Evolutionary conservation across 352 stramenopile genomes (phyloP).

Genomic region (Phytophthora pluvialis): DNA sequence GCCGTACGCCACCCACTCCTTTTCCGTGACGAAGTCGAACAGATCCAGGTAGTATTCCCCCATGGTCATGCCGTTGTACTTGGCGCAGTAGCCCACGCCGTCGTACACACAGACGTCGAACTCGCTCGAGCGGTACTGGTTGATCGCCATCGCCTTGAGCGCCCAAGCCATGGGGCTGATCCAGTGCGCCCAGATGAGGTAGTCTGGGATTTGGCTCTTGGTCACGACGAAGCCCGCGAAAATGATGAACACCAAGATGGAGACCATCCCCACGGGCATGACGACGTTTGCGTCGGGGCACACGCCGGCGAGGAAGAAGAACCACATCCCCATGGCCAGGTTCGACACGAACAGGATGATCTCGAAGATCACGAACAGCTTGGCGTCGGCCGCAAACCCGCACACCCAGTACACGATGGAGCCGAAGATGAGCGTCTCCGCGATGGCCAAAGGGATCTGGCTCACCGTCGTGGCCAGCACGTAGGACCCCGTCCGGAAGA

Average conservation of each 20-base stretch:
- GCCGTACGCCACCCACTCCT: constrained; percentile 19
- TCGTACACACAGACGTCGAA: constrained; percentile 32
- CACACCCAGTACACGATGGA: constrained; percentile 24
- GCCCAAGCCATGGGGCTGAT: constrained; percentile 52
- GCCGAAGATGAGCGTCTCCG: constrained; percentile 20
- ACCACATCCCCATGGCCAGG: constrained; percentile 18
- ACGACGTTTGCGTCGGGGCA: constrained; percentile 14
- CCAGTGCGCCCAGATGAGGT: constrained; percentile 54
- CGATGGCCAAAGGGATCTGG: constrained; percentile 18
- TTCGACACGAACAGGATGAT: constrained; percentile 20
- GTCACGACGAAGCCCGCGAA: constrained; percentile 33
- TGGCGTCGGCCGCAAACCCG: constrained; percentile 12
- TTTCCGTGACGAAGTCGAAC: constrained; percentile 16
- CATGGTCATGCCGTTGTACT: constrained; percentile 23
- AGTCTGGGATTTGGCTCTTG: constrained; percentile 36
- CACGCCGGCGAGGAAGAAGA: constrained; percentile 19
- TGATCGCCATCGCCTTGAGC: constrained; percentile 37
- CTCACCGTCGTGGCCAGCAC: constrained; percentile 19
- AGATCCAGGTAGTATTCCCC: constrained; percentile 24
- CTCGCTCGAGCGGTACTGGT: constrained; percentile 35
- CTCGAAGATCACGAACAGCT: constrained; percentile 23
- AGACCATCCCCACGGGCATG: constrained; percentile 19
- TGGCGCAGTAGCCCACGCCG: constrained; percentile 5
- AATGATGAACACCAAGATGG: constrained; percentile 36
- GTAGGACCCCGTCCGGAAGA: constrained; percentile 21